Base-by-base conservation (phyloP, 2,329 filamentous ascomycete species). In the Knoxdaviesia capensis region DNA sequence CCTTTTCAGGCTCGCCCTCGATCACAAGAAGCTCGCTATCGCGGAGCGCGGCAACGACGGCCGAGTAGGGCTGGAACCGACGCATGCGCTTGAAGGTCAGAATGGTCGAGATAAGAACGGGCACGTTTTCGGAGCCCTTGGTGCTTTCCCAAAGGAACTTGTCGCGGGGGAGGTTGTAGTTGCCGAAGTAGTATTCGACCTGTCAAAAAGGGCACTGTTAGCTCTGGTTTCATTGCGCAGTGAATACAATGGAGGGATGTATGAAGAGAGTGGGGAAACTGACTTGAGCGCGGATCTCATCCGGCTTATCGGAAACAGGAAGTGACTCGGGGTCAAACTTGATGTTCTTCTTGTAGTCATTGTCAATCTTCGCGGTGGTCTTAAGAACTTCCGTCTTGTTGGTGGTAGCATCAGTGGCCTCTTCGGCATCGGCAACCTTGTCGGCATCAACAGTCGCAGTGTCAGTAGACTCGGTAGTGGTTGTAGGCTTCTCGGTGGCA, bases 141-240 rank as follows among this genome's bases (percentile, higher is more conserved):
- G 84, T 81, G 53, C 77, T 68, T 48, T 75, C 68, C 65, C 86
- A 82, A 51, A 98, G 71, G 64, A 84, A 93, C 58, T 85, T 81
- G 62, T 98, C 92, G 53, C 75, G 77, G 41, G 80, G 79, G 34
- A 98, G 74, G 62, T 94, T 94, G 53, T 79, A 82, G 59, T 92
- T 82, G 53, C 82, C 82, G 62, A 94, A 93, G 69, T 94, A 94
- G 61, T 94, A 94, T 57, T 94, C 86, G 52, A 94, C 83, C 80
- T 92, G 50, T 31, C 41, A 38, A 40, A 7, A 29, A 20, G 37
- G 7, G n/a, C n/a, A 32, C 39, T 41, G 10, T 29, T 29, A 33
- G 28, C n/a, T 20, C 28, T 34, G 31, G 7, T n/a, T 36, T 8
- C 39, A 10, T 42, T 42, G 44, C 39, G n/a, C 11, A 9, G 30